Evolutionary conservation across 768 basidiomycete species (phyloP), one percentile per base, ranked within the genome.

Genomic region (Suillus sp.): DNA sequence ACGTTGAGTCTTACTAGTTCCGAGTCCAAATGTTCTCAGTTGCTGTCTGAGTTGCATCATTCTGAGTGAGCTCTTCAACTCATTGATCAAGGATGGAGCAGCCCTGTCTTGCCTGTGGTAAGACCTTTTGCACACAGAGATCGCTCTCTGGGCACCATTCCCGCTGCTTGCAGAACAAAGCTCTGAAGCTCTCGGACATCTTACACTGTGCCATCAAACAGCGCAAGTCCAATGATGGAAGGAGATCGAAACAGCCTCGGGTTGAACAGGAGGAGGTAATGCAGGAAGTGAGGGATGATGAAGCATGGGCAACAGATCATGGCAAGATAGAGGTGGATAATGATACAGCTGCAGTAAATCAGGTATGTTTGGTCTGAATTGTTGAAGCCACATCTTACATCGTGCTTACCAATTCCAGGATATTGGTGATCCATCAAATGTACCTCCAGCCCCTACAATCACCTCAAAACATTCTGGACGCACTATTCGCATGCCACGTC

Each of bases 391-490:
- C 14, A 48, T 14, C 14, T 48, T 27, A 48, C 25, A 16, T 25
- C 16, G 14, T 22, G 25, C 13, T 47, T 43, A 43, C 43, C n/a
- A n/a, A 11, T 45, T 22, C 11, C 10, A 48, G 47, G 22, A 27
- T 48, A 25, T 48, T 16, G 25, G 13, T 7, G 25, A 2, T 48
- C 47, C 14, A 25, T 14, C 25, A 48, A 48, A 27, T 14, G 22
- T 47, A 22, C 45, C 14, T 27, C 59, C 37, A 27, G 30, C 42
- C 32, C 22, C 35, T 22, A 18, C 10, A 10, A 35, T 61, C 16
- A 22, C 53, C 8, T 61, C 60, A n/a, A 34, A 37, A 47, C 16
- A 5, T 27, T 61, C 60, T 9, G 51, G 60, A 35, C 22, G 35
- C 38, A 22, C 34, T 25, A 54, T 61, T 20, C 2, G 50, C 22